phyloP scores from a whole-genome alignment of 176 grass and related monocot genomes.

The Miscanthus lutarioriparius region DNA sequence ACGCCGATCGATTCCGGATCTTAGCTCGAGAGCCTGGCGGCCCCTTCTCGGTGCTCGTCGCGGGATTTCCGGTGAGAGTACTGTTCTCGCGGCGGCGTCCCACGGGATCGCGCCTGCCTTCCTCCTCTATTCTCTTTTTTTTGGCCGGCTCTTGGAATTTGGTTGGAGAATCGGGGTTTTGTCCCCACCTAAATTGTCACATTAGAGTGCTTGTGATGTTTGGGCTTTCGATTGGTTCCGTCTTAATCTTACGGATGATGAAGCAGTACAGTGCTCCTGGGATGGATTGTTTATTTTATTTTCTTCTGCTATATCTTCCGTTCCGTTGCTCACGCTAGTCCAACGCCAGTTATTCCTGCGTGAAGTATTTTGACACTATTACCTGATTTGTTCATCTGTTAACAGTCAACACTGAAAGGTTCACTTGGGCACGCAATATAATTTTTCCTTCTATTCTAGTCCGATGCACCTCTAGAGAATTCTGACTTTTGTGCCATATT shows the following conservation, averaged over 20 bases:
- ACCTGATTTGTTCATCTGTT: not conserved
- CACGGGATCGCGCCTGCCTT: not conserved
- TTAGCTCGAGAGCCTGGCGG: not conserved
- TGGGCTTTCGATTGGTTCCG: no score
- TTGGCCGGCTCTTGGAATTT: not conserved
- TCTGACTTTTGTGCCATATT: not conserved
- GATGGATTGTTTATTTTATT: not conserved
- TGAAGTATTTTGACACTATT: not conserved
- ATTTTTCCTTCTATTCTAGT: not conserved
- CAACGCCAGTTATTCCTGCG: not conserved
- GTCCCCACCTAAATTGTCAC: not conserved
- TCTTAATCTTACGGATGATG: no score
- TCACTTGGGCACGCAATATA: not conserved
- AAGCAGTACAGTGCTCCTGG: no score
- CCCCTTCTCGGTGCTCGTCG: not conserved
- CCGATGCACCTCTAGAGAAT: not conserved
- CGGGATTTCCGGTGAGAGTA: not conserved
- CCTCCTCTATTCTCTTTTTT: not conserved
- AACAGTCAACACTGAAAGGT: not conserved
- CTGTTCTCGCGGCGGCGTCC: not conserved
- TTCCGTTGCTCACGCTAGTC: not conserved
- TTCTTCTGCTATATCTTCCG: not conserved
- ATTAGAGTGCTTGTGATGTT: no score
- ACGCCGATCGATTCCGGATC: not conserved
- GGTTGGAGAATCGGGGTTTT: not conserved